phyloP scores from a whole-genome alignment of 148 eudicot species.

The Nepenthes mirabilis region DNA sequence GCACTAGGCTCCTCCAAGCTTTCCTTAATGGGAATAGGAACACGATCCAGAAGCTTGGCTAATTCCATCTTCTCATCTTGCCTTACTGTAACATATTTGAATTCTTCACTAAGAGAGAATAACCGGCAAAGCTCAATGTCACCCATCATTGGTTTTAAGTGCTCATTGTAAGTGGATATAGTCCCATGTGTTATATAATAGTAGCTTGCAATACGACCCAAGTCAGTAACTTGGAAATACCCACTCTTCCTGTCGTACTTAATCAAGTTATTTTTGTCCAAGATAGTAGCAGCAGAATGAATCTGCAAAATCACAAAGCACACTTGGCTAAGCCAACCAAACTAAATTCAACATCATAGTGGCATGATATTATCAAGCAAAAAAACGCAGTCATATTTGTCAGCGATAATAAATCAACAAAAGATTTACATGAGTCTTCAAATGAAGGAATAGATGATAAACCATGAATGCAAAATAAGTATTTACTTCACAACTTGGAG shows the following conservation, averaged over 20 bases:
- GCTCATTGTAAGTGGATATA: conserved; percentile 76
- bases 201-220: conserved; percentile 89
- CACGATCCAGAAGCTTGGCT: conserved; percentile 79
- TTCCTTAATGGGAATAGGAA: conserved; percentile 83
- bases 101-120: conserved; percentile 91
- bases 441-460: too few species aligned
- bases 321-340: background rate
- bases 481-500: too few species aligned
- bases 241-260: conserved; percentile 89
- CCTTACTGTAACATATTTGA: conserved; percentile 77
- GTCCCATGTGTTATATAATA: conserved; percentile 83
- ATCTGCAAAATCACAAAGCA: conserved; percentile 28
- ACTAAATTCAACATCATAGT: background rate
- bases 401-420: too few species aligned
- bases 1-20: conserved; percentile 90
- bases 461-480: too few species aligned
- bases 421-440: too few species aligned
- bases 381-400: background rate
- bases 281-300: conserved; percentile 66
- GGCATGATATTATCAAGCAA: background rate
- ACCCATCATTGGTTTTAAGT: conserved; percentile 90
- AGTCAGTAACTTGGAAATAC: conserved; percentile 75
- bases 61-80: conserved; percentile 91
- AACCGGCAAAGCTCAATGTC: conserved; percentile 87
- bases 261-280: conserved; percentile 68